Evolutionary conservation across 306 rosid genomes (phyloP), one percentile per base, ranked within the genome.

Genomic region (Argentina anserina): DNA sequence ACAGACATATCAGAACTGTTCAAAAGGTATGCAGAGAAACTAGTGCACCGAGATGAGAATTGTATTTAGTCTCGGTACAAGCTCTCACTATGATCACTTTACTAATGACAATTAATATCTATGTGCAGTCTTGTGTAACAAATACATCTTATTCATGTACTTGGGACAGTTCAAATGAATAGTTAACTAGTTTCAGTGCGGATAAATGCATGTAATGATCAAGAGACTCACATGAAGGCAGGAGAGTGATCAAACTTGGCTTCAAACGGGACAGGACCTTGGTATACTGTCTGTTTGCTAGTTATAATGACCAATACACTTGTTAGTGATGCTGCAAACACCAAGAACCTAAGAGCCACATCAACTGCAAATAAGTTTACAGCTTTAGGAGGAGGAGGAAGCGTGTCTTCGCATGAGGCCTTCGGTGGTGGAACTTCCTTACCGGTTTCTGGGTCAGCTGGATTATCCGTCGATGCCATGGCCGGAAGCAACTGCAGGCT

Each of bases 211-310:
- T 56, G 62, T n/a, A n/a, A n/a, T n/a, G n/a, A n/a, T n/a, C 25
- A 58, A 28, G 7, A 28, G 39, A 79, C 96, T 85, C 72, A 91
- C 98, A 86, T 80, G 72, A 84, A 85, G 34, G 98, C 92, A 2
- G 97, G 95, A n/a, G 96, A 87, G 77, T 94, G 15, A 25, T 81
- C 79, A 65, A 89, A 94, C 78, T 94, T 89, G 84, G 90, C 91
- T 47, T 25, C 33, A 9, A 43, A 0, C 0, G 75, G 72, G 7
- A 6, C 0, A 42, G 76, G 76, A 23, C 31, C 78, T 58, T 5
- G 47, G 5, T 0, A 1, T 10, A 84, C 70, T 0, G 92, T 89
- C 78, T 94, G 88, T 28, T 94, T 64, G 73, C 95, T 75, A 37
- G 96, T 94, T 81, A 94, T 92, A 0, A 80, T 43, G 9, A 88